Base-by-base conservation (phyloP, 1,139 yeast species). In the Trichomonascaceae sp. region DNA sequence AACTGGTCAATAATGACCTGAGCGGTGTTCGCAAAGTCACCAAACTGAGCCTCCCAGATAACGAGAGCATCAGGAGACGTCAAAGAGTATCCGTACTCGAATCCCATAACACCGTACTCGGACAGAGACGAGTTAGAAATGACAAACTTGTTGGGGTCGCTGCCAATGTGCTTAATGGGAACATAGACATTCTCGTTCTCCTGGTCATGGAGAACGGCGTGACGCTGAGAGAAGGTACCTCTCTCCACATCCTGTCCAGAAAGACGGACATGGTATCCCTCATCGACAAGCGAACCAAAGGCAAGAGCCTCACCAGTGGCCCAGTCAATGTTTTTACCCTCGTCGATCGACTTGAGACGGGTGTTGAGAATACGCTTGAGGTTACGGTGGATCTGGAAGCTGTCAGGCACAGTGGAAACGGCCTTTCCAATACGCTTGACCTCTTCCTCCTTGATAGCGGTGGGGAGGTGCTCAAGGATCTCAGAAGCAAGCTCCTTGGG, bases 181-280 rank as follows among this genome's bases (percentile, higher is more conserved):
- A 85, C 78, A 64, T 79, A 76, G 17, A 81, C 74, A 34, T 65
- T 65, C 62, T 87, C 97, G 35, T 80, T 76, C 39, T 74, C 67
- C 67, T 89, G 99, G 62, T 92, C 98, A 60, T 92, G 98, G 58
- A 89, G 71, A 34, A 89, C 97, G 37, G 98, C 93, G 57, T 89
- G 99, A 69, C 99, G 92, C 69, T 89, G 99, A 40, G 98, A 89
- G 72, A 89, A 89, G 31, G 99, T 89, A 71, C 99, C 99, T 76
- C 99, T 85, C 71, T 92, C 98, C 46, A 89, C 98, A 73, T 89
- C 99, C 69, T 89, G 97, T 59, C 99, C 99, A 34, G 96, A 82
- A 37, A 89, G 80, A 70, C 99, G 84, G 40, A 89, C 93, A 52
- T 89, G 94, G 64, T 79, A 81, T 43, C 98, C 98, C 64, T 89